A percentile compares a stretch with the other conserved stretches of the same genome.
These are phyloP conservation scores for Aspergillus terreus DNA, from an alignment of 2,329 filamentous ascomycete species.

Conservation along the genomic window DNA sequence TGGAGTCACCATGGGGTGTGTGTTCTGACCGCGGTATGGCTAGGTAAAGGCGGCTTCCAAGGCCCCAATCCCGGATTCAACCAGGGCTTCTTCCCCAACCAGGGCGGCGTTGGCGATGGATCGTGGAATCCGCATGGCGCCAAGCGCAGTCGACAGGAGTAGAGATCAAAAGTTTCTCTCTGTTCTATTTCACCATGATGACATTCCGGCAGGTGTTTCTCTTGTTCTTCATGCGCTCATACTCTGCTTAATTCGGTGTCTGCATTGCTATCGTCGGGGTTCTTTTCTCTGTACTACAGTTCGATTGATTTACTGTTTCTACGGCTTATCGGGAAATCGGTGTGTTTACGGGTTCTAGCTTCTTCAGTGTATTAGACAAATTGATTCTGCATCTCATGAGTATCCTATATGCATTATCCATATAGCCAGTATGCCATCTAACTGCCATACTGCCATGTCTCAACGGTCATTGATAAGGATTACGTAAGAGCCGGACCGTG, in stretches of 20 bases:
- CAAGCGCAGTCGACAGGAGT: constrained; percentile 74
- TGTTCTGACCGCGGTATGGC: constrained; percentile 21
- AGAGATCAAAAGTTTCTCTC: constrained; percentile 11
- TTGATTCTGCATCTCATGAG: constrained; percentile 8
- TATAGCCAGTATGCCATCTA: too few relatives aligned
- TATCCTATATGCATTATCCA: too few relatives aligned
- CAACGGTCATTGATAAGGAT: neutral
- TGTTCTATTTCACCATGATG: neutral
- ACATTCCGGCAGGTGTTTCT: neutral
- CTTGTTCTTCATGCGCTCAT: neutral
- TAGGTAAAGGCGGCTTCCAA: constrained; percentile 58
- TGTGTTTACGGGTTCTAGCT: constrained; percentile 11
- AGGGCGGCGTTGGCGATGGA: constrained; percentile 50
- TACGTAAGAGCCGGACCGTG: neutral
- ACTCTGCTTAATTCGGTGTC: constrained; percentile 4
- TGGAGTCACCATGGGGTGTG: neutral
- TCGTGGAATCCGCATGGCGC: constrained; percentile 78
- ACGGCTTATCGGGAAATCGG: constrained; percentile 18
- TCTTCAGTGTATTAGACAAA: constrained; percentile 27
- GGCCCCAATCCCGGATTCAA: constrained; percentile 69
- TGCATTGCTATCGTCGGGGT: constrained; percentile 6
- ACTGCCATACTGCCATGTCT: too few relatives aligned
- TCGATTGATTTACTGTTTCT: constrained; percentile 3
- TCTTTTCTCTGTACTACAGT: constrained; percentile 12
- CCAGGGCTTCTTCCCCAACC: constrained; percentile 64